Percentiles rank a stretch among this genome's conserved stretches.
Conservation (phyloP, 192 early-diverging fungal genomes). For the Lobosporangium transversale region DNA sequence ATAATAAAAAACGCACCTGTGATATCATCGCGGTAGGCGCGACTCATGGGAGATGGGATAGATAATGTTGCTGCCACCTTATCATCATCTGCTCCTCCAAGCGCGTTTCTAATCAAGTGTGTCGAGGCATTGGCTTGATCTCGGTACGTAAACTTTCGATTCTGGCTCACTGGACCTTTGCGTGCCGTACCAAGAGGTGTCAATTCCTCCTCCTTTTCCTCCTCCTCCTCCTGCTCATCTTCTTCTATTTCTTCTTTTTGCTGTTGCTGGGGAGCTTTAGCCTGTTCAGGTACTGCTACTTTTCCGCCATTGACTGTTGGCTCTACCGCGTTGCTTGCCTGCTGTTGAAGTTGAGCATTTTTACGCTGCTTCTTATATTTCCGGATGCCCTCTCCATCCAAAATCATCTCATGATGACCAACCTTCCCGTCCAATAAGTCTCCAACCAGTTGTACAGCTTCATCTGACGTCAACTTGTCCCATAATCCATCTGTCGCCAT, state of each 20-base stretch:
- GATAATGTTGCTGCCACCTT: conserved; percentile 69
- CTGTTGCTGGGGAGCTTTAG: not conserved
- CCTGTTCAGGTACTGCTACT: not conserved
- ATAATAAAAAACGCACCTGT: conserved; percentile 54
- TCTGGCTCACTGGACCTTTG: conserved; percentile 18
- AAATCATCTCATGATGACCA: conserved; percentile 29
- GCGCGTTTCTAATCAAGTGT: conserved; percentile 74
- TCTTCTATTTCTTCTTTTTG: conserved; percentile 6
- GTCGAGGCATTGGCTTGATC: conserved; percentile 75
- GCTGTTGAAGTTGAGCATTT: not conserved
- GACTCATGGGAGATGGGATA: conserved; percentile 71
- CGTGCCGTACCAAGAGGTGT: conserved; percentile 16
- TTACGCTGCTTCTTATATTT: conserved; percentile 7
- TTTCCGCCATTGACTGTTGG: not conserved
- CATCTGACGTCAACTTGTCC: conserved; percentile 75
- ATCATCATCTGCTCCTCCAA: conserved; percentile 69
- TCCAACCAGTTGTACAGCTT: conserved; percentile 63
- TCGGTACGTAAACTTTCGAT: conserved; percentile 39
- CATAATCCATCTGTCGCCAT: conserved; percentile 88
- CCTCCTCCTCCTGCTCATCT: conserved; percentile 8
- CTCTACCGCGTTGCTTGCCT: not conserved
- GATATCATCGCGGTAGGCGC: conserved; percentile 85
- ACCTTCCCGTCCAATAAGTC: conserved; percentile 52
- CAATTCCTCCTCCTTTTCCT: conserved; percentile 30
- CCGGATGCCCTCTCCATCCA: conserved; percentile 25